Evolutionary conservation across 2,329 filamentous ascomycete species (phyloP).

Genomic region (Sarocladium strictum): DNA sequence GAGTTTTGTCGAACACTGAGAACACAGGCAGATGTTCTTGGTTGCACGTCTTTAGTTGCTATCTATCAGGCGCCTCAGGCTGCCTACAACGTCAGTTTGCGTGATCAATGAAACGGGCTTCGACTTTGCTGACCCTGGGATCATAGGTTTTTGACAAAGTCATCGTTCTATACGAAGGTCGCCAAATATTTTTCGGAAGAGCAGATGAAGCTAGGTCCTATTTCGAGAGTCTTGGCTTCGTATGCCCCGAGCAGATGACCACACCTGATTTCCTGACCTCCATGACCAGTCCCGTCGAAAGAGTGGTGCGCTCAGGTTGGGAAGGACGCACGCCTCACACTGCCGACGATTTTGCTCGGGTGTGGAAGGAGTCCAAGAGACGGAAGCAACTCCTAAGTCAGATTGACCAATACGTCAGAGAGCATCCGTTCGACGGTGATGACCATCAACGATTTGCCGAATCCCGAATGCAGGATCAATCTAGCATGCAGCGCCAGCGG

Average conservation of each 20-base stretch:
- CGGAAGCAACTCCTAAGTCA: conserved; percentile 21
- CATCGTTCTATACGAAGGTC: conserved; percentile 52
- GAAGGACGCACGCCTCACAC: conserved; percentile 30
- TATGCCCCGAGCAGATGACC: conserved; percentile 60
- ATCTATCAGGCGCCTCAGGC: conserved; percentile 66
- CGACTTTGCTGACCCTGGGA: not conserved
- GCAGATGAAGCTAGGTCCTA: conserved; percentile 56
- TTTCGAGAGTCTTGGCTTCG: conserved; percentile 62
- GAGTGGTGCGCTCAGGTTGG: conserved; percentile 48
- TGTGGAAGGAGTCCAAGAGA: conserved; percentile 19
- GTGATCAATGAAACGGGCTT: not conserved
- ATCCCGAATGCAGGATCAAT: conserved; percentile 11
- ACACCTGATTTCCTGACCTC: conserved; percentile 68
- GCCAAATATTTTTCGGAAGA: conserved; percentile 58
- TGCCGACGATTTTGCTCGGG: conserved; percentile 23
- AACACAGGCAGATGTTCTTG: conserved; percentile 60
- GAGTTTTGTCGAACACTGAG: conserved; percentile 69
- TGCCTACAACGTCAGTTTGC: conserved; percentile 47
- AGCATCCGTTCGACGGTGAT: conserved; percentile 18
- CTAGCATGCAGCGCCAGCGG: conserved; percentile 28
- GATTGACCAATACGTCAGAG: conserved; percentile 21
- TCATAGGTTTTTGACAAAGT: conserved; percentile 49
- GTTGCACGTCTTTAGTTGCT: conserved; percentile 60
- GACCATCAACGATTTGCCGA: conserved; percentile 16
- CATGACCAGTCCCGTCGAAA: conserved; percentile 56